Base-by-base conservation (phyloP, 352 stramenopile species). In the Globisporangium carolinianum region DNA sequence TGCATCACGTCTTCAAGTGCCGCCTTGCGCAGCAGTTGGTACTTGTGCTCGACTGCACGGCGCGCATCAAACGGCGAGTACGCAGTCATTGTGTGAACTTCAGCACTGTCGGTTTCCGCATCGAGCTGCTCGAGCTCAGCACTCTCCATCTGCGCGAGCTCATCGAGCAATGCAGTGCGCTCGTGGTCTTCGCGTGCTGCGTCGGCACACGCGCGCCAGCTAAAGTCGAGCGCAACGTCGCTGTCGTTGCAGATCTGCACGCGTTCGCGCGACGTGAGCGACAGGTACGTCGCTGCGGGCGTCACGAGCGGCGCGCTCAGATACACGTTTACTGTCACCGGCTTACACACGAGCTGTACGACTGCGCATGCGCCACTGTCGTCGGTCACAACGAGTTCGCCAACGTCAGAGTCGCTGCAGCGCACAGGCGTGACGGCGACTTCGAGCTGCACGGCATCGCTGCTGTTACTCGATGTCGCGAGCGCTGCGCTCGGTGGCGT, bases 201-300 rank as follows among this genome's bases (percentile, higher is more conserved):
- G 45, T 87, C 80, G 4, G 67, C 67, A 61, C 98, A 98, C 17
- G 93, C 86, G 57, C 97, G 95, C 94, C 95, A 98, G 14, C 63
- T 67, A 74, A 98, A 98, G 2, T 88, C 71, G 14, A 98, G 79
- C 0, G 91, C 88, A 55, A 88, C 84, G 54, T 98, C 94, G 52
- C 78, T 94, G 52, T 93, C 79, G 73, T 98, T 98, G 63, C 77
- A 89, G 55, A 98, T 96, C 58, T 95, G 95, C 58, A 98, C 61
- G 1, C 71, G 95, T 53, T 82, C 92, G 15, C 90, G 79, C 37
- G 92, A 97, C 37, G 73, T 84, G 11, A 98, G 73, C 39, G 88
- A 94, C 50, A 98, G 91, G 67, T 98, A 98, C 8, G 92, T 87
- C 6, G 91, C 75, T 17, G 73, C 88, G 1, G 96, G 67, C 56